Base-by-base conservation (phyloP, 2,329 filamentous ascomycete genomes). In the Botryotinia globosa region DNA sequence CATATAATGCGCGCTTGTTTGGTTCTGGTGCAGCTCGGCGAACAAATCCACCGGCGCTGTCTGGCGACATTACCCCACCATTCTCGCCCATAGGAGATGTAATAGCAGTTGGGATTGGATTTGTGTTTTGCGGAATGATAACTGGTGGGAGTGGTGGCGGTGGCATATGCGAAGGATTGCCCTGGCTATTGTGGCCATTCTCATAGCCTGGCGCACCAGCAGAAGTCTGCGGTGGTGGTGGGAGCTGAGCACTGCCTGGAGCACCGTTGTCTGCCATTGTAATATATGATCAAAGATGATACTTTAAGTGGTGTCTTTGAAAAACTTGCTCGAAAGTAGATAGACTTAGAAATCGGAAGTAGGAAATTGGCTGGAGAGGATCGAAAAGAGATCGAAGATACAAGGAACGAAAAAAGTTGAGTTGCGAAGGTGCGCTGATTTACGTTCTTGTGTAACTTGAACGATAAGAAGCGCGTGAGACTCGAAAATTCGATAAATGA, bases 1-100 rank as follows among this genome's bases (percentile, higher is more conserved):
- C 93, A 80, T 99, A 99, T 75, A 99, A 86, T 73, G 96, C 96
- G 81, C 96, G 90, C 89, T 99, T 99, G 87, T 99, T 99, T 76
- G 96, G 96, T 86, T 99, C 96, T 72, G 96, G 96, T 69, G 96
- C 96, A 74, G 94, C 92, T 81, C 96, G 94, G 79, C 96, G 92
- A 71, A 92, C 89, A 81, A 93, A 96, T 75, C 91, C 91, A 74
- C 91, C 92, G 74, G 90, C 90, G 79, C 91, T 94, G 80, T 90
- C 92, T 18, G 96, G 94, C 71, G 96, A 98, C 87, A 96, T 91
- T 81, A 97, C 89, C 73, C 85, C 87, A 75, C 83, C 85, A 78
- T 89, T 90, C 66, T 85, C 86, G 59, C 87, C 90, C 88, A 94
- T 90, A 64, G 94, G 94, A 73, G 94, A 97, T 75, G 92, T 94